Conservation (phyloP, 2,329 filamentous ascomycete genomes). For the Colletotrichum acutatum region DNA sequence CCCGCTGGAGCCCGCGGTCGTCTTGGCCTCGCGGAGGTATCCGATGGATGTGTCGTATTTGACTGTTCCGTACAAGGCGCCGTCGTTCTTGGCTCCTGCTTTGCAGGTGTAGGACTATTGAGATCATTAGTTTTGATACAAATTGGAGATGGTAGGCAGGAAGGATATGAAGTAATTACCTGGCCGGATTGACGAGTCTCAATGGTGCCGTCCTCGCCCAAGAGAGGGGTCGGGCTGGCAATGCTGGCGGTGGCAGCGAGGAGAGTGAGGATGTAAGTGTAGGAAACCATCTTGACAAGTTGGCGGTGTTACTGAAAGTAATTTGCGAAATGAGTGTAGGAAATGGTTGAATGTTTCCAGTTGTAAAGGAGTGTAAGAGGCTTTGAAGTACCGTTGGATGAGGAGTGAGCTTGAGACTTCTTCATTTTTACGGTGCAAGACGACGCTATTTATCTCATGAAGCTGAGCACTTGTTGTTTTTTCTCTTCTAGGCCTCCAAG, state of each 20-base stretch:
- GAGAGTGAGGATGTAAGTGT: conserved; percentile 2
- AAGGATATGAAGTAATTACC: not conserved
- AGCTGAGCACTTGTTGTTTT: too few species aligned
- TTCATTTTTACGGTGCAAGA: not conserved
- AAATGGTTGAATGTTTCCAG: not conserved
- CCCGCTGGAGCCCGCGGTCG: not conserved
- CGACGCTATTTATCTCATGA: not conserved
- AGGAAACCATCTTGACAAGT: not conserved
- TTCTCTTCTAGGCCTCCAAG: too few species aligned
- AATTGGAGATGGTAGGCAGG: not conserved
- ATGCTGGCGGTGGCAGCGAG: not conserved
- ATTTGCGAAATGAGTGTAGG: not conserved
- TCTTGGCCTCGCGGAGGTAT: not conserved
- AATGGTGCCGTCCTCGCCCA: not conserved
- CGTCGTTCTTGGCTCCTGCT: not conserved
- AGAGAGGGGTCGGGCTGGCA: not conserved
- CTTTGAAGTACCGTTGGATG: not conserved
- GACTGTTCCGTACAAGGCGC: not conserved
- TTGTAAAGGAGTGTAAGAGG: not conserved
- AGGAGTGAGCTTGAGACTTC: not conserved
- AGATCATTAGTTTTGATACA: not conserved
- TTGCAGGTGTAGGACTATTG: not conserved
- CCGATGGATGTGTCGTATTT: not conserved
- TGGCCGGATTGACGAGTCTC: not conserved
- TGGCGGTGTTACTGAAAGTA: not conserved